Percentiles rank a stretch among this genome's conserved stretches.
phyloP scores from a whole-genome alignment of 1,284 basidiomycete species.

The Cerioporus squamosus region DNA sequence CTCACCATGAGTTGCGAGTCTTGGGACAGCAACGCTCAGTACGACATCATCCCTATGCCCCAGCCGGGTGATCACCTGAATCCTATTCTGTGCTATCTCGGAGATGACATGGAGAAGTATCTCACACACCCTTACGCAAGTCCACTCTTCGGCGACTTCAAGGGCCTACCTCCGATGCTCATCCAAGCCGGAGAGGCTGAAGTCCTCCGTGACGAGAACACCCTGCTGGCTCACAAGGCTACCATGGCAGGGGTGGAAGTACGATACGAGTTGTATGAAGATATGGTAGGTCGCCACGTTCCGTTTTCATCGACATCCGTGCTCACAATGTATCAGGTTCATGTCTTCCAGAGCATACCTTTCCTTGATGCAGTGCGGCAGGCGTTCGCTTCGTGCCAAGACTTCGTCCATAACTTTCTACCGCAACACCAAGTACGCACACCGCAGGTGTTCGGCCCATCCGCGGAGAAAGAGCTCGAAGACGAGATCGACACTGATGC shows the following conservation, averaged over 20 bases:
- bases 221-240: constrained; percentile 94
- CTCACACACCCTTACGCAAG: constrained; percentile 96
- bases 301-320: background rate
- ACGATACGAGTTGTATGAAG: constrained; percentile 92
- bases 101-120: constrained; percentile 82
- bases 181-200: constrained; percentile 96
- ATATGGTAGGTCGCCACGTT: constrained; percentile 71
- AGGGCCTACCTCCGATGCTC: constrained; percentile 86
- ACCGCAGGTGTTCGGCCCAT: constrained; percentile 53
- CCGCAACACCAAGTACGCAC: constrained; percentile 51
- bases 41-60: constrained; percentile 81
- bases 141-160: constrained; percentile 93
- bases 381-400: constrained; percentile 78
- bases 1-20: constrained; percentile 96
- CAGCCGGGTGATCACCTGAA: constrained; percentile 87
- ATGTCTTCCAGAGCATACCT: constrained; percentile 90
- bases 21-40: constrained; percentile 92
- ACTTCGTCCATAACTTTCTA: constrained; percentile 70
- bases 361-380: constrained; percentile 76
- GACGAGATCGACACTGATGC: constrained; percentile 69
- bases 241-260: constrained; percentile 87
- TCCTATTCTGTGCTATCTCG: constrained; percentile 92
- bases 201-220: constrained; percentile 91
- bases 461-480: constrained; percentile 62
- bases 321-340: constrained; percentile 54